phyloP scores from a whole-genome alignment of 495 filamentous ascomycete genomes.

The Neurospora tetraspora region DNA sequence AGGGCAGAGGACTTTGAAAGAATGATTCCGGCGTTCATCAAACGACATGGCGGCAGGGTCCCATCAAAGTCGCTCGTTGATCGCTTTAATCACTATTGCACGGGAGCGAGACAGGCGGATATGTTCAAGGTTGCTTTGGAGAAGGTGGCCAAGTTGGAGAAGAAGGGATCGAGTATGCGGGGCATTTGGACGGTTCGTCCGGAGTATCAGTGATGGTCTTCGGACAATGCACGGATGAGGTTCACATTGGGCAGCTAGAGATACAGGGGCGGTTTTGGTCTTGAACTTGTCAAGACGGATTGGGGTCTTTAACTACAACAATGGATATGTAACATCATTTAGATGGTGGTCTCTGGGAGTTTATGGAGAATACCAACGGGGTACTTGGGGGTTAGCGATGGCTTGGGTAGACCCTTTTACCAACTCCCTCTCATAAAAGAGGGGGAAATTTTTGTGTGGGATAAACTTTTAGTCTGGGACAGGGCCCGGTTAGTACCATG shows the following conservation, averaged over 20 bases:
- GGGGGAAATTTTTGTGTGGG: too few relatives aligned
- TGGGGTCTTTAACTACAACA: background rate
- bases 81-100: conserved; percentile 53
- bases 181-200: conserved; percentile 32
- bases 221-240: background rate
- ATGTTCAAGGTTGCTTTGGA: conserved; percentile 40
- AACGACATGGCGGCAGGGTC: conserved; percentile 57
- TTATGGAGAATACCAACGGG: background rate
- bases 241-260: background rate
- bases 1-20: conserved; percentile 51
- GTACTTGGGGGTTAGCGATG: too few relatives aligned
- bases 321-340: background rate
- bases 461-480: too few relatives aligned
- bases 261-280: background rate
- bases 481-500: too few relatives aligned
- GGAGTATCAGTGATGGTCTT: conserved; percentile 9
- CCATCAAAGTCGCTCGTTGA: conserved; percentile 69
- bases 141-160: conserved; percentile 39
- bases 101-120: conserved; percentile 25
- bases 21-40: conserved; percentile 66
- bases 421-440: too few relatives aligned
- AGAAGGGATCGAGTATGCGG: conserved; percentile 29
- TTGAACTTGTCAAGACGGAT: background rate
- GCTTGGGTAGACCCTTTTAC: too few relatives aligned
- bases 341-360: background rate